Evolutionary conservation across 306 rosid genomes (phyloP), one percentile per base, ranked within the genome.

Genomic region (Cyclanthera cordifolia): DNA sequence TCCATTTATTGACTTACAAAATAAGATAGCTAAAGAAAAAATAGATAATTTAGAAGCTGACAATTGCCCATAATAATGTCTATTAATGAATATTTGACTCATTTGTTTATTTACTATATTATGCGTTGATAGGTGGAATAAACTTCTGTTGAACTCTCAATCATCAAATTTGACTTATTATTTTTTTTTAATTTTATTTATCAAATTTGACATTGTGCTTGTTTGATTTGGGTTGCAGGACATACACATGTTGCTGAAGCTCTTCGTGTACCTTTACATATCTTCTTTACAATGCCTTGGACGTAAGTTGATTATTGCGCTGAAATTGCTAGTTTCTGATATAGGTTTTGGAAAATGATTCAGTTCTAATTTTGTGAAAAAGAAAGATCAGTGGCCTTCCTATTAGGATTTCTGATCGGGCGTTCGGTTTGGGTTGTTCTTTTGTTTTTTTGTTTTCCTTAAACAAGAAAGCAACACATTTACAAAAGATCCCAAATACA

Each of bases 271-370:
- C 99, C 99, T 56, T 83, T 93, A 73, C 99, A 93, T 80, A 90
- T 93, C 72, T 93, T 89, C 94, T 93, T 93, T 85, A 93, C 99
- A 52, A 93, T 93, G 99, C 99, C 99, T 55, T 93, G 99, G 99
- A 93, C 99, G 99, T 93, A 77, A 86, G 98, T 86, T 77, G 32
- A 74, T 45, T 73, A 27, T 53, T 46, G 15, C n/a, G 43, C 57
- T 47, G 49, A 56, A 69, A 28, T 68, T 68, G 47, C 21, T 50
- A 48, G 54, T 48, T 67, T 48, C 61, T 14, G 25, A 4, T 43
- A 46, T 25, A 43, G 15, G 8, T 71, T 39, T 53, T 21, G 53
- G 19, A 43, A 23, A 45, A 57, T 17, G 14, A 43, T 41, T 45
- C 53, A 21, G 39, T 65, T 65, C 53, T 41, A 65, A 11, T 12